phyloP scores from a whole-genome alignment of 2,329 filamentous ascomycete genomes.

The Claviceps sp. region DNA sequence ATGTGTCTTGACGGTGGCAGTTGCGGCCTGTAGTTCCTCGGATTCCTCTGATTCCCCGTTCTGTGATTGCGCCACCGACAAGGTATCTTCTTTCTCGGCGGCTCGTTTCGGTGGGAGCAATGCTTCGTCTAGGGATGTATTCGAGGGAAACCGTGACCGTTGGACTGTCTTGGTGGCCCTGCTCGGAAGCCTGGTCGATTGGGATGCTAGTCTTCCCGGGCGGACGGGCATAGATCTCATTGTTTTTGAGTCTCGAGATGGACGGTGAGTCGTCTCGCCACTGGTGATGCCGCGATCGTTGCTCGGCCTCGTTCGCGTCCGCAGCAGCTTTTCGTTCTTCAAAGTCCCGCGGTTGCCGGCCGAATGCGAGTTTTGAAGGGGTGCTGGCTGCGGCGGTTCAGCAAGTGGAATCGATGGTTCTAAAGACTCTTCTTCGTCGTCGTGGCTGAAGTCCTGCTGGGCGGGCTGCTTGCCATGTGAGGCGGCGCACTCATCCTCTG shows the following conservation, averaged over 20 bases:
- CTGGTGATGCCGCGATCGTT: conserved; percentile 32
- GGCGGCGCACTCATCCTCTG: conserved; percentile 28
- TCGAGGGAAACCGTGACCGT: conserved; percentile 15
- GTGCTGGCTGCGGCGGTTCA: conserved; percentile 33
- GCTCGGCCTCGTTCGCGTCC: conserved; percentile 21
- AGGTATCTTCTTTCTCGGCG: conserved; percentile 7
- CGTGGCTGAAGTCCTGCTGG: conserved; percentile 10
- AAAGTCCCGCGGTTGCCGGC: conserved; percentile 33
- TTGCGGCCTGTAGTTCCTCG: background rate
- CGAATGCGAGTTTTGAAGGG: conserved; percentile 37
- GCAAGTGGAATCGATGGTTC: conserved; percentile 35
- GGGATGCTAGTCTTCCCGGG: conserved; percentile 2
- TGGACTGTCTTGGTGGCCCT: conserved; percentile 1
- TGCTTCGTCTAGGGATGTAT: conserved; percentile 21
- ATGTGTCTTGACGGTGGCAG: background rate
- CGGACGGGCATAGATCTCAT: conserved; percentile 17
- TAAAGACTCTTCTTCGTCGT: conserved; percentile 4
- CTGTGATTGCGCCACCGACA: background rate
- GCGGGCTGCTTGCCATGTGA: conserved; percentile 23
- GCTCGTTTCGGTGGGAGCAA: conserved; percentile 13
- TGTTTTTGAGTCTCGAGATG: conserved; percentile 15
- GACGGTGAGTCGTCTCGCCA: conserved; percentile 30
- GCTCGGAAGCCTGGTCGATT: conserved; percentile 2
- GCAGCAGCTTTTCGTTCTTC: conserved; percentile 13
- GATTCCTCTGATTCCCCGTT: background rate